A percentile compares a stretch with the other conserved stretches of the same genome.
Conservation (phyloP, 2,329 filamentous ascomycete species). For the Neoscytalidium dimidiatum region DNA sequence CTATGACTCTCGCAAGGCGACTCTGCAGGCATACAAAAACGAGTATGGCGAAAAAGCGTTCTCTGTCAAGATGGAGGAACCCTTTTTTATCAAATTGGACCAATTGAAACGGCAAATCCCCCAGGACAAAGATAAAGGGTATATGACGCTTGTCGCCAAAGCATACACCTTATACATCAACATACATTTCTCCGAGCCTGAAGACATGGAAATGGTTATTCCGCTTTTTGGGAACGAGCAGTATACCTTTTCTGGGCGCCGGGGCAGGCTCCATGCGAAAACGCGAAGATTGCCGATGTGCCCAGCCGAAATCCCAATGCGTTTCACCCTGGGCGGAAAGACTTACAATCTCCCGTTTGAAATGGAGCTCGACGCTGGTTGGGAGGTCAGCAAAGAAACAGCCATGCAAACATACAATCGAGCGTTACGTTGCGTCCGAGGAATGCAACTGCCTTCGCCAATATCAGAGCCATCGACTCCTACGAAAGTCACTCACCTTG, state of each 20-base stretch:
- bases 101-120: conserved; percentile 15
- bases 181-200: conserved; percentile 29
- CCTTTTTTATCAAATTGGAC: conserved; percentile 28
- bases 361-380: conserved; percentile 29
- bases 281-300: conserved; percentile 34
- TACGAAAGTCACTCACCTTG: neutral
- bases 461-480: conserved; percentile 2
- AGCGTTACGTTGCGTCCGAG: conserved; percentile 18
- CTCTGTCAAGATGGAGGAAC: neutral
- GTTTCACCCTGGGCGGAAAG: neutral
- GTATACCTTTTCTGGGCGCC: neutral
- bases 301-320: conserved; percentile 14
- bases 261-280: conserved; percentile 15
- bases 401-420: conserved; percentile 31
- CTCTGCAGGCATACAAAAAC: neutral
- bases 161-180: conserved; percentile 21
- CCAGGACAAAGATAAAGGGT: neutral
- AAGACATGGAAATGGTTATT: conserved; percentile 32
- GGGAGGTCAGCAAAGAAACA: conserved; percentile 23
- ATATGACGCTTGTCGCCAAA: neutral
- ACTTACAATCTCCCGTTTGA: conserved; percentile 27
- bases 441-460: neutral
- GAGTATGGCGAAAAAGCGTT: neutral
- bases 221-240: conserved; percentile 25
- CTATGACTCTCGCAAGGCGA: conserved; percentile 24